A percentile compares a stretch with the other conserved stretches of the same genome.
Evolutionary conservation across 345 rosid genomes (phyloP).

Genomic region (Gynandropsis gynandra): DNA sequence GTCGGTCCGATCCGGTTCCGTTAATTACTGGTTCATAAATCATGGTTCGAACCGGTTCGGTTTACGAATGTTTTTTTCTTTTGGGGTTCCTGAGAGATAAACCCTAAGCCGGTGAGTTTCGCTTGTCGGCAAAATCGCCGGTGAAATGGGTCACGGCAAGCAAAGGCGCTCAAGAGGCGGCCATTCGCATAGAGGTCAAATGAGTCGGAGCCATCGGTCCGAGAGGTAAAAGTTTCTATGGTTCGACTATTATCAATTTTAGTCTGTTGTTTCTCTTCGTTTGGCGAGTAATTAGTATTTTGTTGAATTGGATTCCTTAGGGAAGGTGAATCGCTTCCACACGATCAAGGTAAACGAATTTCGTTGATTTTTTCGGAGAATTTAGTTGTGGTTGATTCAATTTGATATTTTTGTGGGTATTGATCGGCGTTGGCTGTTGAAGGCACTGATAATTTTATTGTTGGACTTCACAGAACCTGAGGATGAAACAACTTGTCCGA

Average conservation of each 20-base stretch:
- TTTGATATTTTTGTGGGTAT: no score
- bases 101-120: not conserved
- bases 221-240: constrained; percentile 24
- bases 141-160: constrained; percentile 49
- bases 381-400: not conserved
- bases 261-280: not conserved
- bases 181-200: constrained; percentile 36
- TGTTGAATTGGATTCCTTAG: constrained; percentile 18
- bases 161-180: constrained; percentile 37
- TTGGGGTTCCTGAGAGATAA: no score
- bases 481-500: constrained; percentile 47
- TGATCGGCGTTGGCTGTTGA: constrained; percentile 1
- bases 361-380: not conserved
- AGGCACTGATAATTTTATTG: constrained; percentile 1
- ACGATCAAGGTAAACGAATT: constrained; percentile 40
- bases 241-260: not conserved
- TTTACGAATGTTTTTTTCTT: no score
- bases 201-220: constrained; percentile 36
- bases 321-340: constrained; percentile 58
- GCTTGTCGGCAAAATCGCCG: no score
- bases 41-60: no score
- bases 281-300: not conserved
- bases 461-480: constrained; percentile 39
- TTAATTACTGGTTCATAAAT: no score
- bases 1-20: no score